A percentile compares a stretch with the other conserved stretches of the same genome.
phyloP scores from a whole-genome alignment of 2,329 filamentous ascomycete genomes.

The Lasiodiplodia sp. region DNA sequence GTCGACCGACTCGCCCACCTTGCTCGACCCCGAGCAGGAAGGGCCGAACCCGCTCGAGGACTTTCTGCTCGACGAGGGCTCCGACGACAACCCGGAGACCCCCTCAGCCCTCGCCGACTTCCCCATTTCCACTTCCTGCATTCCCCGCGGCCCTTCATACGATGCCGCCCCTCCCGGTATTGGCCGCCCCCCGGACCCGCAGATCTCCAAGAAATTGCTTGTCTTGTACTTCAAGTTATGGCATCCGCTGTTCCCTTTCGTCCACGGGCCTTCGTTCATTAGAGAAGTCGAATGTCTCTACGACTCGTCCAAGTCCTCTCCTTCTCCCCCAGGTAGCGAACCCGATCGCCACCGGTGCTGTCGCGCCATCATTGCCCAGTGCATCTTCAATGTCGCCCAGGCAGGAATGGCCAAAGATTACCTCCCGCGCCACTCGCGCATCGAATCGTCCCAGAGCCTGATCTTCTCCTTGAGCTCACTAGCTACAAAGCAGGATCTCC shows the following conservation, averaged over 20 bases:
- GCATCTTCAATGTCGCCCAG: slow-evolving; percentile 27
- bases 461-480: slow-evolving; percentile 29
- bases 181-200: slow-evolving; percentile 21
- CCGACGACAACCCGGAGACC: background rate
- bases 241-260: slow-evolving; percentile 65
- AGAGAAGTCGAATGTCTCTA: slow-evolving; percentile 34
- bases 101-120: background rate
- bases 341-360: slow-evolving; percentile 28
- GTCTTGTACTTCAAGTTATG: slow-evolving; percentile 62
- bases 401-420: slow-evolving; percentile 17
- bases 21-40: slow-evolving; percentile 23
- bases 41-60: slow-evolving; percentile 27
- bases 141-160: slow-evolving; percentile 25
- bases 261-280: slow-evolving; percentile 62
- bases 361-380: slow-evolving; percentile 28
- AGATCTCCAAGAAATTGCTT: slow-evolving; percentile 9
- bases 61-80: slow-evolving; percentile 26
- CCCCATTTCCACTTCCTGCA: background rate
- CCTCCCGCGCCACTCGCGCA: slow-evolving; percentile 27
- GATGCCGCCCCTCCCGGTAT: slow-evolving; percentile 28
- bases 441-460: slow-evolving; percentile 28
- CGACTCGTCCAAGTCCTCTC: slow-evolving; percentile 21
- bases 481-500: slow-evolving; percentile 26
- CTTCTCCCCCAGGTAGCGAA: slow-evolving; percentile 3
- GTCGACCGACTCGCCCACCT: background rate